These are phyloP conservation scores for Piper betle DNA, from an alignment of 164 flowering plant genomes.

Conservation along the genomic window DNA sequence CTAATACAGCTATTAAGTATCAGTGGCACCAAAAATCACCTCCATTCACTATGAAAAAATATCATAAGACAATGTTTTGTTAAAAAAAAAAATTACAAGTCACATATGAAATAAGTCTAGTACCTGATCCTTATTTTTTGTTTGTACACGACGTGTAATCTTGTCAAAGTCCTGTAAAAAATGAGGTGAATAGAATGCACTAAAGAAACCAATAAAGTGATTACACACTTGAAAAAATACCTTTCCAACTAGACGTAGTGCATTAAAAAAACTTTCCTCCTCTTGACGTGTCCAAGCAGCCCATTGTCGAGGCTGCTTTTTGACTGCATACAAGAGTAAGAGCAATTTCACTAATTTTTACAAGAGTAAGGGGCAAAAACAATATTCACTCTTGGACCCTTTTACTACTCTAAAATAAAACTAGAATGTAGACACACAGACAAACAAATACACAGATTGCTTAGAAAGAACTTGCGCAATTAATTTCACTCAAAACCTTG, in stretches of 20 bases:
- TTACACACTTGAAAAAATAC: slow-evolving; percentile 20
- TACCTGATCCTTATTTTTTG: slow-evolving; percentile 99
- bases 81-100: too few relatives aligned
- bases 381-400: not conserved
- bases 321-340: slow-evolving; percentile 25
- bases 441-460: not conserved
- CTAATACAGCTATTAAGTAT: too few relatives aligned
- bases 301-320: slow-evolving; percentile 89
- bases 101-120: not conserved
- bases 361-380: too few relatives aligned
- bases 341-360: not conserved
- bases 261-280: slow-evolving; percentile 90
- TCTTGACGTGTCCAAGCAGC: slow-evolving; percentile 99
- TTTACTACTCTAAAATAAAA: not conserved
- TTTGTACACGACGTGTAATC: slow-evolving; percentile 84
- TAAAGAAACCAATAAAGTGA: slow-evolving; percentile 1
- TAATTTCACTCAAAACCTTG: not conserved
- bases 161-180: slow-evolving; percentile 90
- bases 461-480: not conserved
- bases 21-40: too few relatives aligned
- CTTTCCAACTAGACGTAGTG: slow-evolving; percentile 98
- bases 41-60: too few relatives aligned
- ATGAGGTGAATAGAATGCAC: slow-evolving; percentile 5
- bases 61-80: not conserved
- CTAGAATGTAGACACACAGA: slow-evolving; percentile 1